A percentile compares a stretch with the other conserved stretches of the same genome.
phyloP scores from a whole-genome alignment of 495 filamentous ascomycete species.

The Annulohypoxylon stygium region DNA sequence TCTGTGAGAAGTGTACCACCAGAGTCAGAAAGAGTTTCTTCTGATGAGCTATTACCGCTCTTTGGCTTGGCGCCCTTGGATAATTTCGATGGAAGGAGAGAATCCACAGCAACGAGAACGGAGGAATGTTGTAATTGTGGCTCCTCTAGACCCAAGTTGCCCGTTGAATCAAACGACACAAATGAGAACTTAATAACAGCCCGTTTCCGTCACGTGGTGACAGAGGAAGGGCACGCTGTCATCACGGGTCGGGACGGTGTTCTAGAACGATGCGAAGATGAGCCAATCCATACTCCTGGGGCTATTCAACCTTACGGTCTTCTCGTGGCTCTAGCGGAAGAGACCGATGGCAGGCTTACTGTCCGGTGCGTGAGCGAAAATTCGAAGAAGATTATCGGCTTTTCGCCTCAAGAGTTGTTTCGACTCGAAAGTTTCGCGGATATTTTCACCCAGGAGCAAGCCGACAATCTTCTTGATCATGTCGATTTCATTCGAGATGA shows the following conservation, averaged over 20 bases:
- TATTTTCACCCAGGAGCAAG: slow-evolving; percentile 84
- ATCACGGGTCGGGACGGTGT: slow-evolving; percentile 81
- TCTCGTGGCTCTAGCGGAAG: slow-evolving; percentile 81
- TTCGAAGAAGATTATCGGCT: slow-evolving; percentile 79
- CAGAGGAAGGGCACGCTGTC: slow-evolving; percentile 85
- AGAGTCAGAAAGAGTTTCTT: slow-evolving; percentile 43
- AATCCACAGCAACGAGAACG: slow-evolving; percentile 1
- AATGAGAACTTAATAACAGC: slow-evolving; percentile 65
- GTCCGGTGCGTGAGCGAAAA: slow-evolving; percentile 92
- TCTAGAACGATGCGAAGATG: slow-evolving; percentile 88
- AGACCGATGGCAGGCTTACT: slow-evolving; percentile 72
- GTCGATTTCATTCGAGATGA: slow-evolving; percentile 89
- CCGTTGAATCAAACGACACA: slow-evolving; percentile 51
- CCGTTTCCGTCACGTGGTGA: slow-evolving; percentile 84
- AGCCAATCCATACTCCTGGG: slow-evolving; percentile 92
- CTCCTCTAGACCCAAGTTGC: slow-evolving; percentile 41
- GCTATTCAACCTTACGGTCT: slow-evolving; percentile 90
- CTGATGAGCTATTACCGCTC: slow-evolving; percentile 43
- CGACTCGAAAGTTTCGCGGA: slow-evolving; percentile 79
- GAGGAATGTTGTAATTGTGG: slow-evolving; percentile 24
- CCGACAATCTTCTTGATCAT: slow-evolving; percentile 85
- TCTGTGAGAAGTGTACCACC: slow-evolving; percentile 51
- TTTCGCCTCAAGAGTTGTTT: slow-evolving; percentile 83
- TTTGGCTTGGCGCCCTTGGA: slow-evolving; percentile 55
- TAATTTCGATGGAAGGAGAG: slow-evolving; percentile 41